These are phyloP conservation scores for Apiospora malaysiana DNA, from an alignment of 2,329 filamentous ascomycete genomes.

Conservation along the genomic window DNA sequence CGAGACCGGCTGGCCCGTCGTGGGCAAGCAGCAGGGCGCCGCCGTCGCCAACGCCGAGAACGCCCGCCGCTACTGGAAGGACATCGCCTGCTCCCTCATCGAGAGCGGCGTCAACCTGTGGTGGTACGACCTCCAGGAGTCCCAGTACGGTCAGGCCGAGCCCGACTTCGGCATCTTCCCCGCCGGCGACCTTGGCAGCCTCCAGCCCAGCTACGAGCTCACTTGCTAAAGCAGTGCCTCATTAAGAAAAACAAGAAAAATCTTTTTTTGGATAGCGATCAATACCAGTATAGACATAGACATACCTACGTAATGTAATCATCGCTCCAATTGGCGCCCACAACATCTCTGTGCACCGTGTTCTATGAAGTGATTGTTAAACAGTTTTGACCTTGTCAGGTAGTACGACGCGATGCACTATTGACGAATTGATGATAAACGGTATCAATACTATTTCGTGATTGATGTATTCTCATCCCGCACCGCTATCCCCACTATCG, in stretches of 20 bases:
- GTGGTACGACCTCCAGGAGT: slow-evolving; percentile 46
- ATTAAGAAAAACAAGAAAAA: neutral
- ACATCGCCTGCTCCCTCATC: slow-evolving; percentile 40
- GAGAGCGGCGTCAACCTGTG: slow-evolving; percentile 39
- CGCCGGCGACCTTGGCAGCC: slow-evolving; percentile 39
- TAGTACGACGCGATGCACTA: no score
- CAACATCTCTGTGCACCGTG: neutral
- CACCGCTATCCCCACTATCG: no score
- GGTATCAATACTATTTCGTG: no score
- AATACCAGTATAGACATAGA: slow-evolving; percentile 14
- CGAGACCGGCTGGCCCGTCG: slow-evolving; percentile 64
- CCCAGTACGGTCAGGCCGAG: slow-evolving; percentile 39
- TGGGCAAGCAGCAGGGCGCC: slow-evolving; percentile 49
- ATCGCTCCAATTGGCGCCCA: neutral
- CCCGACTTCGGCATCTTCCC: slow-evolving; percentile 45
- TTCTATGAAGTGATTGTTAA: neutral
- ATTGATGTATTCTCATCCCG: no score
- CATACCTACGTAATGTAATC: slow-evolving; percentile 14
- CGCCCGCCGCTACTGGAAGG: slow-evolving; percentile 45
- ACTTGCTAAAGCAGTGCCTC: slow-evolving; percentile 4
- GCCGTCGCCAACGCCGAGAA: slow-evolving; percentile 55
- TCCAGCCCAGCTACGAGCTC: slow-evolving; percentile 39
- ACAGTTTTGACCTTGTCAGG: neutral
- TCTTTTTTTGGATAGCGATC: neutral
- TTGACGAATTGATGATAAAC: no score